Evolutionary conservation across 2,329 filamentous ascomycete species (phyloP).

Genomic region (Fusarium penzigii): DNA sequence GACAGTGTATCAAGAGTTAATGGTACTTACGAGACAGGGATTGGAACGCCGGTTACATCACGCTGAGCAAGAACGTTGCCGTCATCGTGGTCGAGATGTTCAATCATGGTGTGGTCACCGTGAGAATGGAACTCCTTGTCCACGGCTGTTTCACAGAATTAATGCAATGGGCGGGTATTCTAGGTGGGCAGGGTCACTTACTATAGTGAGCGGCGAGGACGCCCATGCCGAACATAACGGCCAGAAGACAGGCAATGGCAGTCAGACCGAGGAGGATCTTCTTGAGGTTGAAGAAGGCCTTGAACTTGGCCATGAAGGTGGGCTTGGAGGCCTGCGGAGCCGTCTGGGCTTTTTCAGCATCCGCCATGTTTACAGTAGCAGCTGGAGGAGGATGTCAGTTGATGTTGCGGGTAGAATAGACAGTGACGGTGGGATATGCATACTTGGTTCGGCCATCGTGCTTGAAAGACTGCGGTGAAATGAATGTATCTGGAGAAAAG

Average conservation of each 20-base stretch:
- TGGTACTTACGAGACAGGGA: slow-evolving; percentile 37
- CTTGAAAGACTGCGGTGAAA: slow-evolving; percentile 12
- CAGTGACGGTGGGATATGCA: not conserved
- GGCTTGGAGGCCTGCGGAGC: slow-evolving; percentile 5
- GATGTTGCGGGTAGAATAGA: not conserved
- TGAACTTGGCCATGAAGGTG: slow-evolving; percentile 12
- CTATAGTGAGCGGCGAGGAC: slow-evolving; percentile 30
- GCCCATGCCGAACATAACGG: slow-evolving; percentile 31
- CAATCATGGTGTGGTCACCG: not conserved
- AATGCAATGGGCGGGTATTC: not conserved
- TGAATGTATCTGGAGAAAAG: slow-evolving; percentile 13
- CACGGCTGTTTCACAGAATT: slow-evolving; percentile 7
- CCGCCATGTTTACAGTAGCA: slow-evolving; percentile 25
- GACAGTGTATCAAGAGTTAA: not conserved
- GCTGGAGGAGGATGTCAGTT: slow-evolving; percentile 25
- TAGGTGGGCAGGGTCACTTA: slow-evolving; percentile 9
- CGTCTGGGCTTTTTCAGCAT: slow-evolving; percentile 26
- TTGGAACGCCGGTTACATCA: slow-evolving; percentile 18
- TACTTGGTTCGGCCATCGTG: slow-evolving; percentile 18
- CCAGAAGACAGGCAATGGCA: slow-evolving; percentile 14
- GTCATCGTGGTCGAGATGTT: not conserved
- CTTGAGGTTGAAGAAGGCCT: slow-evolving; percentile 5
- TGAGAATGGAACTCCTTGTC: slow-evolving; percentile 1
- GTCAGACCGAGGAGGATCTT: slow-evolving; percentile 13
- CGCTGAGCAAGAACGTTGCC: slow-evolving; percentile 14